A percentile compares a stretch with the other conserved stretches of the same genome.
These are phyloP conservation scores for Cercis canadensis DNA, from an alignment of 306 rosid species.

Conservation along the genomic window DNA sequence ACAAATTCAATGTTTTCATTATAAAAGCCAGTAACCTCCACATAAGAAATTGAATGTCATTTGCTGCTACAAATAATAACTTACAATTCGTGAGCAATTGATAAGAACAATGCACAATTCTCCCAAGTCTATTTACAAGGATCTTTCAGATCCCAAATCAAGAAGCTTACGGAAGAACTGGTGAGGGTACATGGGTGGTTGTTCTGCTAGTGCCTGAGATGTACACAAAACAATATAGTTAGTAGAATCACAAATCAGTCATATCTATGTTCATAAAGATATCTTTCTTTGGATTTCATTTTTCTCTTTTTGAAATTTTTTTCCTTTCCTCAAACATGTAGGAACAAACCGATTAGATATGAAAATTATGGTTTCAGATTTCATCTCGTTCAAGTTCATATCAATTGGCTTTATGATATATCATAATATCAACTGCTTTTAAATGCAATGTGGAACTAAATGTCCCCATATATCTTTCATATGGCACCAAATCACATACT, in stretches of 20 bases:
- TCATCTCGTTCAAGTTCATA: constrained; percentile 17
- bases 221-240: constrained; percentile 25
- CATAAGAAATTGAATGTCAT: constrained; percentile 15
- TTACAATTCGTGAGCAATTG: background rate
- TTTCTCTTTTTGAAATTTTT: background rate
- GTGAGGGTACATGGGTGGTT: constrained; percentile 86
- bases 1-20: too few relatives aligned
- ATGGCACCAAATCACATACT: background rate
- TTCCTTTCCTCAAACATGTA: background rate
- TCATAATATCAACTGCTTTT: constrained; percentile 16
- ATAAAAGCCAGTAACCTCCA: constrained; percentile 8
- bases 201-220: constrained; percentile 85
- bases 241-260: constrained; percentile 27
- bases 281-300: constrained; percentile 3
- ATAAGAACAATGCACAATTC: constrained; percentile 23
- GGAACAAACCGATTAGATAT: background rate
- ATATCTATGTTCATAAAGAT: background rate
- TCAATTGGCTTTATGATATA: too few relatives aligned
- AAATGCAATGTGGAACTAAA: background rate
- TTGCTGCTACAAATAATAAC: constrained; percentile 10
- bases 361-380: background rate
- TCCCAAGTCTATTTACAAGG: constrained; percentile 31
- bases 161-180: constrained; percentile 82
- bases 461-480: constrained; percentile 1
- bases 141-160: constrained; percentile 80